A percentile compares a stretch with the other conserved stretches of the same genome.
phyloP scores from a whole-genome alignment of 1,139 yeast genomes.

The Fermentozyma sake region DNA sequence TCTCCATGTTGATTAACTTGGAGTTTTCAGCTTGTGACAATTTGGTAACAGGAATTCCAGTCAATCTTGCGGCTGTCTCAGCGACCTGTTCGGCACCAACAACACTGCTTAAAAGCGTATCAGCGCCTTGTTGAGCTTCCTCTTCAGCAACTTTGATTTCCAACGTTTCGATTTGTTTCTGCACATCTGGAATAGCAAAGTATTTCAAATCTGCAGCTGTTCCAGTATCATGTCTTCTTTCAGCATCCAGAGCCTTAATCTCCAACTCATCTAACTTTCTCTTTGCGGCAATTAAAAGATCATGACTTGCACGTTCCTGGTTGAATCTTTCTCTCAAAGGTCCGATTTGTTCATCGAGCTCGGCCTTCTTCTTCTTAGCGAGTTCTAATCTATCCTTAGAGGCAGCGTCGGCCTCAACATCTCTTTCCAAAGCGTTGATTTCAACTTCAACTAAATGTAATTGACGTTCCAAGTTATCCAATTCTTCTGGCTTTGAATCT shows the following conservation, averaged over 20 bases:
- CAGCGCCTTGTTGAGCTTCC: slow-evolving; percentile 51
- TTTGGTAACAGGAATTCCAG: slow-evolving; percentile 98
- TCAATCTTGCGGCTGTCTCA: slow-evolving; percentile 93
- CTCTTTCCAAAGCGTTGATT: slow-evolving; percentile 95
- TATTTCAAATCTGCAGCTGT: slow-evolving; percentile 94
- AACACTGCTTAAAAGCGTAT: slow-evolving; percentile 74
- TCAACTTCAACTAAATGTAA: slow-evolving; percentile 89
- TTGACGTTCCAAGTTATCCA: slow-evolving; percentile 90
- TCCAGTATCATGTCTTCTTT: slow-evolving; percentile 91
- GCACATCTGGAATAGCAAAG: slow-evolving; percentile 93
- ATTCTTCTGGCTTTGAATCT: slow-evolving; percentile 96
- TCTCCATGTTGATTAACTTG: slow-evolving; percentile 92
- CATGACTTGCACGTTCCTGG: slow-evolving; percentile 89
- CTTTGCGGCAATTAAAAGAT: slow-evolving; percentile 82
- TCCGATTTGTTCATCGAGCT: slow-evolving; percentile 74
- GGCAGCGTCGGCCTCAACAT: slow-evolving; percentile 79
- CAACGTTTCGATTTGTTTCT: slow-evolving; percentile 67
- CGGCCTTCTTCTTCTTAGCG: slow-evolving; percentile 78
- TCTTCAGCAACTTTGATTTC: slow-evolving; percentile 75
- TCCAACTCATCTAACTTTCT: slow-evolving; percentile 89
- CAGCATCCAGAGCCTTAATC: slow-evolving; percentile 91
- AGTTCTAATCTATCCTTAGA: slow-evolving; percentile 81
- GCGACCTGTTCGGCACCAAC: slow-evolving; percentile 93
- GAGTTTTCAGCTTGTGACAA: slow-evolving; percentile 92
- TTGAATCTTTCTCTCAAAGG: slow-evolving; percentile 85